phyloP scores from a whole-genome alignment of 2,329 filamentous ascomycete genomes.

The Alternaria longipes region DNA sequence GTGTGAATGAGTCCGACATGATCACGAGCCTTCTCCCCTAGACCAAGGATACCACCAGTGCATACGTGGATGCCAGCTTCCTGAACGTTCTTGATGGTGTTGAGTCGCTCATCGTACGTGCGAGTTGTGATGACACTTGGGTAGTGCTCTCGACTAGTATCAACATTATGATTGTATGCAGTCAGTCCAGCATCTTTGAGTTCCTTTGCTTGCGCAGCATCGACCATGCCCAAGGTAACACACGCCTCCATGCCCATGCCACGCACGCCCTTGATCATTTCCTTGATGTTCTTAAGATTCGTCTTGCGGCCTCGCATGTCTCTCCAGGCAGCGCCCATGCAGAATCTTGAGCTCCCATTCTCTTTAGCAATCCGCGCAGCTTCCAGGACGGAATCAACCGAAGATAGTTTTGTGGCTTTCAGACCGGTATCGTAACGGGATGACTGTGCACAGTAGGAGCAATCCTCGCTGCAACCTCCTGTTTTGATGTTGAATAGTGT shows the following conservation, averaged over 20 bases:
- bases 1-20: slow-evolving; percentile 86
- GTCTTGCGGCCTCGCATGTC: slow-evolving; percentile 93
- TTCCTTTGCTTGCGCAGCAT: slow-evolving; percentile 79
- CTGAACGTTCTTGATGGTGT: slow-evolving; percentile 80
- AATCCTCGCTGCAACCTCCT: slow-evolving; percentile 90
- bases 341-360: slow-evolving; percentile 90
- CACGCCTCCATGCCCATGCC: slow-evolving; percentile 88
- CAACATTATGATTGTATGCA: slow-evolving; percentile 94
- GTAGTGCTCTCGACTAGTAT: slow-evolving; percentile 90
- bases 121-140: slow-evolving; percentile 85
- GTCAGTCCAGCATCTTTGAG: slow-evolving; percentile 85
- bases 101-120: slow-evolving; percentile 84
- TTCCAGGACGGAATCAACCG: slow-evolving; percentile 80
- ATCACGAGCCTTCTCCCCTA: slow-evolving; percentile 81
- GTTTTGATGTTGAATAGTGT: slow-evolving; percentile 98
- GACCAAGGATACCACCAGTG: slow-evolving; percentile 85
- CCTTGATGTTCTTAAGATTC: slow-evolving; percentile 81
- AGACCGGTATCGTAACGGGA: slow-evolving; percentile 81
- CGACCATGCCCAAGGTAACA: slow-evolving; percentile 95
- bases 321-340: slow-evolving; percentile 93
- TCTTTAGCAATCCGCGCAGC: slow-evolving; percentile 80
- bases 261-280: slow-evolving; percentile 84
- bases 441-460: slow-evolving; percentile 91
- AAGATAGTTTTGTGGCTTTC: slow-evolving; percentile 79
- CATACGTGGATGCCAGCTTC: slow-evolving; percentile 91